Percentiles rank a stretch among this genome's conserved stretches.
Evolutionary conservation across 2,329 filamentous ascomycete genomes (phyloP).

Genomic region (Aspergillus versicolor): DNA sequence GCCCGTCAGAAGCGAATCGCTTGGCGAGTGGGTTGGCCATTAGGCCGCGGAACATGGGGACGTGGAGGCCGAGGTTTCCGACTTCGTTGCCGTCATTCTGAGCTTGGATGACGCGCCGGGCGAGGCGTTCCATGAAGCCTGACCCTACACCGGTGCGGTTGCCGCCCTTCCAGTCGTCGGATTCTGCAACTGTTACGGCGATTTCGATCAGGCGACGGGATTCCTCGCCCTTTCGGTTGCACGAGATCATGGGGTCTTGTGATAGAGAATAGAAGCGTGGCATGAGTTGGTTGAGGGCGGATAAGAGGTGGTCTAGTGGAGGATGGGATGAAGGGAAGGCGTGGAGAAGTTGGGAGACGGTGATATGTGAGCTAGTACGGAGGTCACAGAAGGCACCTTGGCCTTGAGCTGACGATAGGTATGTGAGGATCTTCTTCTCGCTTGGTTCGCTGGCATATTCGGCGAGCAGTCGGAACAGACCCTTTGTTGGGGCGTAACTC

Average conservation of each 20-base stretch:
- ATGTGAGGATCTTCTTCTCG: constrained; percentile 86
- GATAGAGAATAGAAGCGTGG: constrained; percentile 97
- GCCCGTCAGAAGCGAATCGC: constrained; percentile 88
- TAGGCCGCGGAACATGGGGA: constrained; percentile 97
- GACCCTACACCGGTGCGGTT: constrained; percentile 81
- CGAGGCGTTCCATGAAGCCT: constrained; percentile 88
- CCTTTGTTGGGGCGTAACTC: constrained; percentile 87
- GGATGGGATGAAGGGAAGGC: constrained; percentile 92
- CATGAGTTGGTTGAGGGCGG: constrained; percentile 83
- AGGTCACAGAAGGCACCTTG: constrained; percentile 93
- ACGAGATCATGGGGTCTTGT: constrained; percentile 86
- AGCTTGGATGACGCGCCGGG: constrained; percentile 68
- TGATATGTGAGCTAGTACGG: constrained; percentile 82
- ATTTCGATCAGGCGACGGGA: constrained; percentile 84
- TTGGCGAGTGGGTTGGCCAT: constrained; percentile 96
- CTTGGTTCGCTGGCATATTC: constrained; percentile 77
- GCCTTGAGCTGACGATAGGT: constrained; percentile 83
- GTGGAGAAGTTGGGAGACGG: constrained; percentile 78
- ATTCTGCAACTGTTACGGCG: constrained; percentile 93
- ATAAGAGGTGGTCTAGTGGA: constrained; percentile 77
- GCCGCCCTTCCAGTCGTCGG: constrained; percentile 71
- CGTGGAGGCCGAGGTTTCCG: constrained; percentile 61
- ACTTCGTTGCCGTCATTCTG: constrained; percentile 58
- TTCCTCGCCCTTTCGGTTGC: constrained; percentile 65
- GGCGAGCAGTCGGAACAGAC: constrained; percentile 77